A percentile compares a stretch with the other conserved stretches of the same genome.
phyloP scores from a whole-genome alignment of 352 stramenopile species.

The Globisporangium apiculatum region DNA sequence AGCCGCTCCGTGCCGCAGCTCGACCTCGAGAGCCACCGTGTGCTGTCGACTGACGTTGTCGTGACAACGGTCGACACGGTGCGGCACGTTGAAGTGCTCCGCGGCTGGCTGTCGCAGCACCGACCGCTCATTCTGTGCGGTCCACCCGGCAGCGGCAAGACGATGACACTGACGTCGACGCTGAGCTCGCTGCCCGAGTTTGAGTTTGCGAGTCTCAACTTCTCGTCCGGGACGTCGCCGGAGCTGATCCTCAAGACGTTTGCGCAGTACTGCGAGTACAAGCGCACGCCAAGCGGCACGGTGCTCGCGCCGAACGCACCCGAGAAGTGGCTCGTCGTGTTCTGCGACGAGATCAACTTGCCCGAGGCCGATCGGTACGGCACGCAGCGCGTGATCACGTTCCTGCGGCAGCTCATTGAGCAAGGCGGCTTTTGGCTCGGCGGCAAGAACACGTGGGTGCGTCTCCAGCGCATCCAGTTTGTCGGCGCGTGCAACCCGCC shows the following conservation, averaged over 20 bases:
- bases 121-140: slow-evolving; percentile 97
- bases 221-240: slow-evolving; percentile 97
- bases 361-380: slow-evolving; percentile 97
- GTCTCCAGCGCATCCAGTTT: slow-evolving; percentile 92
- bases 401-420: slow-evolving; percentile 98
- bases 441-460: slow-evolving; percentile 89
- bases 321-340: slow-evolving; percentile 99
- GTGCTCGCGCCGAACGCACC: slow-evolving; percentile 91
- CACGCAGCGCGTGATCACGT: slow-evolving; percentile 98
- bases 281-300: slow-evolving; percentile 94
- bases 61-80: slow-evolving; percentile 99
- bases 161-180: slow-evolving; percentile 98
- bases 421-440: slow-evolving; percentile 91
- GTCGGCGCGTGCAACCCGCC: slow-evolving; percentile 99
- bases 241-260: slow-evolving; percentile 99
- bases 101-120: slow-evolving; percentile 95
- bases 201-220: slow-evolving; percentile 98
- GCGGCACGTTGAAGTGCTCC: slow-evolving; percentile 96
- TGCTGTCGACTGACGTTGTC: slow-evolving; percentile 96
- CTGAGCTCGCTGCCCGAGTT: slow-evolving; percentile 97
- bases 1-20: slow-evolving; percentile 93
- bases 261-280: slow-evolving; percentile 98
- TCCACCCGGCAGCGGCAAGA: slow-evolving; percentile 98
- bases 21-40: slow-evolving; percentile 97
- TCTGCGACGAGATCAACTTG: slow-evolving; percentile 99